Base-by-base conservation (phyloP, 2,329 filamentous ascomycete species). In the Fusarium sp. region DNA sequence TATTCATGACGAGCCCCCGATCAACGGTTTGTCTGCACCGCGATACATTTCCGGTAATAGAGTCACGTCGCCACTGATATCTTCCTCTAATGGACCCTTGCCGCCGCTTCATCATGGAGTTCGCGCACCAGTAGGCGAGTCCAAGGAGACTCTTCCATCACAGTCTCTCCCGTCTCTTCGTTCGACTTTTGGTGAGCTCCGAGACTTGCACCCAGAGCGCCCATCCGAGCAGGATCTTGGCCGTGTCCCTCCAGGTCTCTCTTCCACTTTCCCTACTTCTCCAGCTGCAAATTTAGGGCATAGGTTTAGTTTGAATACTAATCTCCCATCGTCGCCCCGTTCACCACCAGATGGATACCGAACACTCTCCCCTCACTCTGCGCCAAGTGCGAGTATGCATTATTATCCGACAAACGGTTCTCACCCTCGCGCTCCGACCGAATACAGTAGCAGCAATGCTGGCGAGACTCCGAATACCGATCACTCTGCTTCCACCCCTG, bases 271-370 rank as follows among this genome's bases (percentile, higher is more conserved):
- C 68, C 70, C 80, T 34, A 75, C 79, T 38, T 82, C 85, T 20
- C 80, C 84, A 14, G 73, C 68, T 52, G 73, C 75, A 60, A 79
- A 78, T 42, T 78, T 70, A 30, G 67, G 67, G 24, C 64, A 73
- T 57, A 81, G 75, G 67, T 81, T 80, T 70, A 78, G 79, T 18
- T 77, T 84, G 47, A 56, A 79, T 14, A 71, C 73, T 17, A 75
- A 72, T 38, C 79, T 80, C 65, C 69, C 76, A 26, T 83, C 87
- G 26, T 86, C 88, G 17, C 87, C 87, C 4, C 82, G 86, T 20
- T 89, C 87, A 8, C 86, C 87, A 22, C 84, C 85, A 58, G 86
- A 88, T 24, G 79, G 78, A 24, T 87, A 84, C 66, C 81, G 82
- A 66, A 84, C 84, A 42, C 81, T 88, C 20, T 89, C 88, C 14